Percentiles rank a stretch among this genome's conserved stretches.
Evolutionary conservation across 2,329 filamentous ascomycete species (phyloP).

Genomic region (Elsinoe fawcettii): DNA sequence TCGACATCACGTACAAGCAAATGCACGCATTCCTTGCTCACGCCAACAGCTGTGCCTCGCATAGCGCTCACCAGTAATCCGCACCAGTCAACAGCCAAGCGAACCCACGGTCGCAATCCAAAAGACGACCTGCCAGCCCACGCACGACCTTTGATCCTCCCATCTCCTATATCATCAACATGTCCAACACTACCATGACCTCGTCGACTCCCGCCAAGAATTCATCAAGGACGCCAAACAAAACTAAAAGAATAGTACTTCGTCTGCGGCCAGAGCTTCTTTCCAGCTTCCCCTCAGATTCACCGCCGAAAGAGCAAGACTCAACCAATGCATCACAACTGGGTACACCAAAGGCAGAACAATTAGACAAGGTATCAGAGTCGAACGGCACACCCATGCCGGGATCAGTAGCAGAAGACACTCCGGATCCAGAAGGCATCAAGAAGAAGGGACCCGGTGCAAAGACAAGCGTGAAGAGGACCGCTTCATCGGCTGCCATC

Average conservation of each 20-base stretch:
- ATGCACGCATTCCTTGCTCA: slow-evolving; percentile 12
- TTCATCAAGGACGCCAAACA: slow-evolving; percentile 23
- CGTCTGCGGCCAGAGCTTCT: slow-evolving; percentile 24
- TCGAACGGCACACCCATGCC: slow-evolving; percentile 35
- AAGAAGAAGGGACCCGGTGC: slow-evolving; percentile 75
- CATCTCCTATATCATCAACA: slow-evolving; percentile 19
- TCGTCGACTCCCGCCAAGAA: slow-evolving; percentile 18
- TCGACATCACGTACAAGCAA: slow-evolving; percentile 5
- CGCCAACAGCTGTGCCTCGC: slow-evolving; percentile 14
- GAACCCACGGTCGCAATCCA: slow-evolving; percentile 18
- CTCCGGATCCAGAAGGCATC: slow-evolving; percentile 39
- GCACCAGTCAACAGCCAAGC: slow-evolving; percentile 14
- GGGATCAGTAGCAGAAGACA: slow-evolving; percentile 26
- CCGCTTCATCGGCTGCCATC: slow-evolving; percentile 35
- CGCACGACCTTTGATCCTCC: slow-evolving; percentile 16
- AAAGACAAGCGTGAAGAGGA: slow-evolving; percentile 56
- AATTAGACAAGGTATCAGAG: slow-evolving; percentile 36
- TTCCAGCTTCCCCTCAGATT: slow-evolving; percentile 27
- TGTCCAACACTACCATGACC: slow-evolving; percentile 18
- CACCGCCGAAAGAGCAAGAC: slow-evolving; percentile 21
- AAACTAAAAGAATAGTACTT: slow-evolving; percentile 26
- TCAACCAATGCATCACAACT: slow-evolving; percentile 23
- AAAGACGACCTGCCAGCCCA: slow-evolving; percentile 1
- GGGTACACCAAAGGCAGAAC: slow-evolving; percentile 32
- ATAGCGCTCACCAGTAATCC: slow-evolving; percentile 12